Evolutionary conservation across 768 basidiomycete genomes (phyloP).

Genomic region (Mrakia gelida): DNA sequence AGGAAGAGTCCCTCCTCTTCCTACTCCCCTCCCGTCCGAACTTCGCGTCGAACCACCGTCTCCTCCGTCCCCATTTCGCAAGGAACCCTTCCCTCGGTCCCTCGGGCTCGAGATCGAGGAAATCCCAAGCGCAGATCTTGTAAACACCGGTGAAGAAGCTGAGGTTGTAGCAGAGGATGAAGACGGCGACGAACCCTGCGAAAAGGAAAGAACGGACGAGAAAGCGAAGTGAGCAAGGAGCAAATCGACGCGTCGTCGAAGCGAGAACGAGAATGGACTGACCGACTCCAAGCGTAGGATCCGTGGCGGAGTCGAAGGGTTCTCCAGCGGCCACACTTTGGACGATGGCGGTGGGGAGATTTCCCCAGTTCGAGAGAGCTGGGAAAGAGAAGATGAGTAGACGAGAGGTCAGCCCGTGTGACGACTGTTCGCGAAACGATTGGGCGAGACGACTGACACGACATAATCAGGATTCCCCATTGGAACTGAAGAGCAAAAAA

Average conservation of each 20-base stretch:
- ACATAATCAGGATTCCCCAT: neutral
- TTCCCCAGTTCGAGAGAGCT: neutral
- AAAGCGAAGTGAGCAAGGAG: neutral
- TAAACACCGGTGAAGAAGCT: constrained; percentile 1
- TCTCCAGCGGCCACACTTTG: constrained; percentile 48
- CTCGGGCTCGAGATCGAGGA: neutral
- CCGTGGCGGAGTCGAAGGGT: constrained; percentile 49
- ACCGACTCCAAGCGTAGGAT: constrained; percentile 47
- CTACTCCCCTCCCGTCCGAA: neutral
- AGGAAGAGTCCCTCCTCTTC: too few species aligned
- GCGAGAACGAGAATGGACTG: neutral
- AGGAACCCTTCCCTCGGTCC: neutral
- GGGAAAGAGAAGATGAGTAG: neutral
- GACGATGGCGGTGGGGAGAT: constrained; percentile 40
- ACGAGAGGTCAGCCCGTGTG: neutral
- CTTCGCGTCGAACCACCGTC: constrained; percentile 7
- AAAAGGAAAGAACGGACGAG: neutral
- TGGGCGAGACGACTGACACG: neutral
- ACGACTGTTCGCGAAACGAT: neutral
- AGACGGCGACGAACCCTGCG: constrained; percentile 46
- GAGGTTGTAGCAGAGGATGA: constrained; percentile 43
- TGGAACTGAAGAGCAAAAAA: neutral
- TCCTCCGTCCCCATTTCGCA: neutral
- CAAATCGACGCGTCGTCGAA: neutral
- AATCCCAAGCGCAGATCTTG: constrained; percentile 4